Evolutionary conservation across 106 monocot genomes (phyloP).

Genomic region (Iris macrosiphon): DNA sequence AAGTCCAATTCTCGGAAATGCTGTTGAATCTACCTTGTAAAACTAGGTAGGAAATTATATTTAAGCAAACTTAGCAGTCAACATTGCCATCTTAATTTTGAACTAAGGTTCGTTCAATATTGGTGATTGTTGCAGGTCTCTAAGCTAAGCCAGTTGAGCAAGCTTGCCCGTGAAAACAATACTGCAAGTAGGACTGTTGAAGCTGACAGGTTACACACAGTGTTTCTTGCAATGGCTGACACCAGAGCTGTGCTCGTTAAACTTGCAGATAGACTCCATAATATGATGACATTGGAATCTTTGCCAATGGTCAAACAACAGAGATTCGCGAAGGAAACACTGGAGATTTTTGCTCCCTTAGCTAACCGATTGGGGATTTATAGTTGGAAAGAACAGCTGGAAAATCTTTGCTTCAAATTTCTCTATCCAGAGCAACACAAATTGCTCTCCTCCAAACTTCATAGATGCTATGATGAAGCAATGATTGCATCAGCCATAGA

Average conservation of each 20-base stretch:
- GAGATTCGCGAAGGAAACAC: conserved; percentile 78
- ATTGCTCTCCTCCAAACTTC: conserved; percentile 42
- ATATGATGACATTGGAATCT: conserved; percentile 87
- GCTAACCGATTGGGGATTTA: conserved; percentile 76
- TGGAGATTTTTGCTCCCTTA: conserved; percentile 27
- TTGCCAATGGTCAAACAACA: conserved; percentile 60
- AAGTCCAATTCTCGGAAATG: too few relatives aligned
- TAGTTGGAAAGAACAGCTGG: conserved; percentile 86
- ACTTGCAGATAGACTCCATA: conserved; percentile 84
- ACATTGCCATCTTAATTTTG: too few relatives aligned
- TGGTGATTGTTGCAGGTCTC: conserved; percentile 85
- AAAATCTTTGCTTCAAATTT: conserved; percentile 81
- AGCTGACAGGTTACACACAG: conserved; percentile 66
- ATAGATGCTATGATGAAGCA: conserved; percentile 55
- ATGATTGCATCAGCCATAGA: conserved; percentile 64
- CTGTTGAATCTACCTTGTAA: too few relatives aligned
- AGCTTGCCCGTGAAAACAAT: conserved; percentile 78
- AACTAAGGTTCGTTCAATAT: too few relatives aligned
- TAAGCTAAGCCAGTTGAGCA: conserved; percentile 82
- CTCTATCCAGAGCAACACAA: conserved; percentile 63
- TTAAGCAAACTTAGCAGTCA: too few relatives aligned
- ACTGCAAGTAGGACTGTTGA: conserved; percentile 59
- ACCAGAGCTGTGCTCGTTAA: conserved; percentile 86
- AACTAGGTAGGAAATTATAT: too few relatives aligned
- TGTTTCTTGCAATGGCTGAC: conserved; percentile 90